phyloP scores from a whole-genome alignment of 176 grass and related monocot species.

The Microstegium vimineum region DNA sequence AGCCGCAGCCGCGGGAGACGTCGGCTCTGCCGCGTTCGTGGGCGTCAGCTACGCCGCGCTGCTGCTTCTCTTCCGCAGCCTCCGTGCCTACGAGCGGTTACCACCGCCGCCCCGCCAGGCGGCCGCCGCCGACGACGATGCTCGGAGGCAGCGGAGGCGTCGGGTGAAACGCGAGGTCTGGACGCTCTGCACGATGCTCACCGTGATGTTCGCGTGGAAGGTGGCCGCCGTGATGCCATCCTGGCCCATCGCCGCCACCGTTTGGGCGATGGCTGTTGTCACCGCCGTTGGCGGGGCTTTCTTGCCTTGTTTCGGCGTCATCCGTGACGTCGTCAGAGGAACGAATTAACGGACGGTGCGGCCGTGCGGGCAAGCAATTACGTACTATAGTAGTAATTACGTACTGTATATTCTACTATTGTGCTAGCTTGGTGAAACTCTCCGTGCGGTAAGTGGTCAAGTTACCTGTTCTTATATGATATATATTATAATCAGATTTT shows the following conservation, averaged over 20 bases:
- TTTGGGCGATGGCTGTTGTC: background rate
- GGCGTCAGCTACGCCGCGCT: background rate
- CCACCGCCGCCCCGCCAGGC: background rate
- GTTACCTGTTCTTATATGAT: no score
- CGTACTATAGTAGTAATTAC: no score
- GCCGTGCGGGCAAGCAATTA: no score
- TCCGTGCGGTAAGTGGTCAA: no score
- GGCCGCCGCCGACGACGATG: fast-evolving
- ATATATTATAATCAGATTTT: no score
- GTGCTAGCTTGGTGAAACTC: no score
- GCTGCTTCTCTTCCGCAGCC: background rate
- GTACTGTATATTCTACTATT: no score
- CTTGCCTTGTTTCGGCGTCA: background rate
- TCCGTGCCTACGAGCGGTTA: constrained; percentile 2
- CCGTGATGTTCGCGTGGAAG: constrained; percentile 3
- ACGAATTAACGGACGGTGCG: no score
- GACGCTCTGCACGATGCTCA: constrained; percentile 11
- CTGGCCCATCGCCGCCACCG: background rate
- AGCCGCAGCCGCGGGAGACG: background rate
- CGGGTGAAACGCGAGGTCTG: background rate
- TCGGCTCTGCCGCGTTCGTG: background rate
- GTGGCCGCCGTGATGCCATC: background rate
- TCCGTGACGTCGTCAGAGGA: background rate
- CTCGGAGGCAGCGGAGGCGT: no score
- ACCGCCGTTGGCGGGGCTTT: background rate